Conservation (phyloP, 129 eudicot species). For the Pulicaria dysenterica region DNA sequence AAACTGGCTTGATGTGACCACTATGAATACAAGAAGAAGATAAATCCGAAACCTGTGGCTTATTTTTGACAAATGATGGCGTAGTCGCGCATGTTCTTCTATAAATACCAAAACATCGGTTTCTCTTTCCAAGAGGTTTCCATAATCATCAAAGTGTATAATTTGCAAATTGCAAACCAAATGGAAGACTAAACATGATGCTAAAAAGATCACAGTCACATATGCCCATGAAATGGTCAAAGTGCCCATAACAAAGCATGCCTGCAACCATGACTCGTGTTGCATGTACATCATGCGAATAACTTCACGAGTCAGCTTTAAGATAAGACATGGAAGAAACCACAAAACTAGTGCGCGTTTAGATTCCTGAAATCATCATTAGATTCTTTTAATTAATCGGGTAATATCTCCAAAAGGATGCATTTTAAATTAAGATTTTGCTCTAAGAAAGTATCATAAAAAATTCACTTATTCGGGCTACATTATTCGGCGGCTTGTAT, state of each 20-base stretch:
- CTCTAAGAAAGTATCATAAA: not conserved
- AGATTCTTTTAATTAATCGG: not conserved
- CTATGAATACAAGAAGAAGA: constrained; percentile 67
- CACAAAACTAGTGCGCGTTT: constrained; percentile 52
- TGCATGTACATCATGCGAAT: constrained; percentile 55
- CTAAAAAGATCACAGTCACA: constrained; percentile 50
- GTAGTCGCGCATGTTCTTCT: constrained; percentile 70
- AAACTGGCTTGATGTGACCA: constrained; percentile 74
- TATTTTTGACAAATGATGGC: constrained; percentile 70
- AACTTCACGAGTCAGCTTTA: constrained; percentile 70
- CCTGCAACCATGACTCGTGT: constrained; percentile 64
- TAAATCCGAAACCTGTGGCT: constrained; percentile 82
- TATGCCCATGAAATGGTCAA: constrained; percentile 67
- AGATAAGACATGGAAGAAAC: constrained; percentile 68
- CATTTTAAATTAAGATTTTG: not conserved
- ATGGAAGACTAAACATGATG: constrained; percentile 74
- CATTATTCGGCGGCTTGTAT: not conserved
- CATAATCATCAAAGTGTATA: constrained; percentile 79
- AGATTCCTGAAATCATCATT: constrained; percentile 48
- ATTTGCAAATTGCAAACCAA: constrained; percentile 76
- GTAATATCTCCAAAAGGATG: constrained; percentile 10
- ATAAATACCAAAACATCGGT: constrained; percentile 54
- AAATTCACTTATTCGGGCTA: not conserved
- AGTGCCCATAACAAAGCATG: constrained; percentile 44
- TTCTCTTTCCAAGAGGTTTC: constrained; percentile 74